Evolutionary conservation across 2,329 filamentous ascomycete species (phyloP).

Genomic region (Albophoma yamanashiensis): DNA sequence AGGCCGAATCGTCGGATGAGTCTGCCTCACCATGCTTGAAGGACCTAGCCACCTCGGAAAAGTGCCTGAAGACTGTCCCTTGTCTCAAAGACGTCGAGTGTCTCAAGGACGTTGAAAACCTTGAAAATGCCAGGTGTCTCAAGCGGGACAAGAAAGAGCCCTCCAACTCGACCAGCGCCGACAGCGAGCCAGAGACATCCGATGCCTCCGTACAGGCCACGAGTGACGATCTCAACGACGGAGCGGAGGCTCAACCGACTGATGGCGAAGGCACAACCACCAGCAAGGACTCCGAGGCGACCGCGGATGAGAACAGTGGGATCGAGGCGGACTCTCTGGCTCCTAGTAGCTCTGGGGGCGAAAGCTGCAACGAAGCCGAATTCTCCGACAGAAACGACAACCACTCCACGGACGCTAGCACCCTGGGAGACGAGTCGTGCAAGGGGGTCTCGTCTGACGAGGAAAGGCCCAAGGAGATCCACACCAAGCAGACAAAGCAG

Average conservation of each 20-base stretch:
- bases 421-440: slow-evolving; percentile 2
- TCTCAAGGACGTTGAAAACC: background rate
- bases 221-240: background rate
- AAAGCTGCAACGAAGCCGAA: background rate
- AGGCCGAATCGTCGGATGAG: background rate
- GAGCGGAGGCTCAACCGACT: background rate
- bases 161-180: background rate
- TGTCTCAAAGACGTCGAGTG: background rate
- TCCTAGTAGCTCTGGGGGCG: background rate
- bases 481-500: background rate
- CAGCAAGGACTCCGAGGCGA: background rate
- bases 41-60: background rate
- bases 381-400: slow-evolving; percentile 2
- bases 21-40: background rate
- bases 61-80: background rate
- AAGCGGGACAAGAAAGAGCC: background rate
- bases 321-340: background rate
- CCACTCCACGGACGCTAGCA: slow-evolving; percentile 2
- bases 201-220: background rate
- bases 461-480: background rate
- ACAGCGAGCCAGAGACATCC: background rate
- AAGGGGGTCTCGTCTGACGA: slow-evolving; percentile 1
- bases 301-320: background rate
- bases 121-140: background rate
- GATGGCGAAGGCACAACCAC: background rate